Conservation (phyloP, 1,284 basidiomycete species). For the Jaminaea rosea region DNA sequence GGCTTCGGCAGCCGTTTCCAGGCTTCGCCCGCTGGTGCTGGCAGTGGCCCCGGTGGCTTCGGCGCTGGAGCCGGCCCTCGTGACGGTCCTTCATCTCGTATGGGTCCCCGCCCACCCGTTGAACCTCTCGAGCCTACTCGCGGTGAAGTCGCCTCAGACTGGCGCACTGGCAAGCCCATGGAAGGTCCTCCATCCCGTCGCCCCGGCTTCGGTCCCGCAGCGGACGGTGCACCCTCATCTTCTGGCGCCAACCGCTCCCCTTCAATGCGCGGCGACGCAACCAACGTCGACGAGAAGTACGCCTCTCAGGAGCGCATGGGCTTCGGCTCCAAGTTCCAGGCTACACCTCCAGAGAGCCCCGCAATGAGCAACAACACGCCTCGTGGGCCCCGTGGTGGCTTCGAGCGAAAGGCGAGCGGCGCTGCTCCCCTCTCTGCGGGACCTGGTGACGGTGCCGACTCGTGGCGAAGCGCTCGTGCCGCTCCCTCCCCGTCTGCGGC, state of each 20-base stretch:
- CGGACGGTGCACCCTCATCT: background rate
- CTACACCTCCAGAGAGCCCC: slow-evolving; percentile 31
- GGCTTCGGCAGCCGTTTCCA: slow-evolving; percentile 41
- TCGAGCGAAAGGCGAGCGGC: slow-evolving; percentile 7
- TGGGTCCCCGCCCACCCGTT: background rate
- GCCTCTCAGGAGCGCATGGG: slow-evolving; percentile 39
- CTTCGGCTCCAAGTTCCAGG: slow-evolving; percentile 34
- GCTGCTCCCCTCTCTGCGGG: slow-evolving; percentile 3
- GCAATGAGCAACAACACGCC: too few species aligned
- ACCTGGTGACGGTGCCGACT: slow-evolving; percentile 4
- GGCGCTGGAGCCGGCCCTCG: too few species aligned
- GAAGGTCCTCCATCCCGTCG: slow-evolving; percentile 13
- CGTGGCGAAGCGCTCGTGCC: background rate
- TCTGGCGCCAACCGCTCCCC: slow-evolving; percentile 5
- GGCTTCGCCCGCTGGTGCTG: slow-evolving; percentile 8
- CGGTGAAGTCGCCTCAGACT: slow-evolving; percentile 37
- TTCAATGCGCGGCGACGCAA: slow-evolving; percentile 14
- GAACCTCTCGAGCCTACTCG: slow-evolving; percentile 30
- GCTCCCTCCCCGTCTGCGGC: background rate
- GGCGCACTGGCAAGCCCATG: slow-evolving; percentile 44
- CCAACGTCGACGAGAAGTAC: slow-evolving; percentile 32
- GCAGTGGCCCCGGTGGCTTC: background rate
- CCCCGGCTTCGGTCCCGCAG: slow-evolving; percentile 10
- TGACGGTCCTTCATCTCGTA: too few species aligned
- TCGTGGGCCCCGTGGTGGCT: slow-evolving; percentile 3